phyloP scores from a whole-genome alignment of 345 rosid species.

The Corchorus olitorius region DNA sequence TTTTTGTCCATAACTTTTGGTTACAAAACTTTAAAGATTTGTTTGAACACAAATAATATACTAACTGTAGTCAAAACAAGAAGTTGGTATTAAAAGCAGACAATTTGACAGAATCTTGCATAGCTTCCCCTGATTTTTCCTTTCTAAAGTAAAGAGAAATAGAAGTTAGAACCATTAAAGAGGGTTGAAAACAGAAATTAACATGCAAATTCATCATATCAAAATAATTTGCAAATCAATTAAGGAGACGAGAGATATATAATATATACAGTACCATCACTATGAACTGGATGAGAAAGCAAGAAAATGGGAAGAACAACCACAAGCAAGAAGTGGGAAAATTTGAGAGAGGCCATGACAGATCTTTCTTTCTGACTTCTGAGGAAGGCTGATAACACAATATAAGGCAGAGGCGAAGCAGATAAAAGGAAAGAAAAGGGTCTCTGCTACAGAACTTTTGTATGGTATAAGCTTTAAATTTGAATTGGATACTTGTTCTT shows the following conservation, averaged over 20 bases:
- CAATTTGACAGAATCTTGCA: not conserved
- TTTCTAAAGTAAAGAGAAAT: not conserved
- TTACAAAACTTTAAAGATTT: no score
- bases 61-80: not conserved
- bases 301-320: slow-evolving; percentile 38
- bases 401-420: not conserved
- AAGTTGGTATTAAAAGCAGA: not conserved
- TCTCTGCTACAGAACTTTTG: not conserved
- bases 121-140: no score
- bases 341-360: slow-evolving; percentile 35
- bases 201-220: not conserved
- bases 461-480: not conserved
- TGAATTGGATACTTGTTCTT: not conserved
- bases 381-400: not conserved
- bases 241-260: not conserved
- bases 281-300: slow-evolving; percentile 32
- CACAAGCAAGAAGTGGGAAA: slow-evolving; percentile 9
- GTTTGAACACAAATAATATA: no score
- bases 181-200: not conserved
- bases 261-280: not conserved
- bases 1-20: no score
- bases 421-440: not conserved
- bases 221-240: not conserved
- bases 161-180: not conserved
- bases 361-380: not conserved